Evolutionary conservation across 148 eudicot genomes (phyloP).

Genomic region (Amaranthus palmeri): DNA sequence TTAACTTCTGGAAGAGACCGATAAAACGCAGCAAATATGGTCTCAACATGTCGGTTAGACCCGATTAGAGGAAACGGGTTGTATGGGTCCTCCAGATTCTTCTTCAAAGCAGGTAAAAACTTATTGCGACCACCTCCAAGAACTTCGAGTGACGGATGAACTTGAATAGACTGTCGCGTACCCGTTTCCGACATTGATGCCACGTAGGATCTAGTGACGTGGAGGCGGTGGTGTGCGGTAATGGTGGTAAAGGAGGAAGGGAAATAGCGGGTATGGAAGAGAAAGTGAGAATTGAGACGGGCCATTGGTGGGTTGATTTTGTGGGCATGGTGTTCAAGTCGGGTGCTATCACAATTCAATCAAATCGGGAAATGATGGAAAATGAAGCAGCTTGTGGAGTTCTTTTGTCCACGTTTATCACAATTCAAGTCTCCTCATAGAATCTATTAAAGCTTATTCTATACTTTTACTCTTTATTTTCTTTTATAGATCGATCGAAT

Average conservation of each 20-base stretch:
- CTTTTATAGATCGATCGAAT: no score
- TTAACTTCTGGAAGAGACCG: constrained; percentile 60
- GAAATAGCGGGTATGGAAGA: not conserved
- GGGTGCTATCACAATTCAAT: not conserved
- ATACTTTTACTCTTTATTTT: no score
- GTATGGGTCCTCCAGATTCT: constrained; percentile 48
- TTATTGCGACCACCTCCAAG: constrained; percentile 50
- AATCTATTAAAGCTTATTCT: no score
- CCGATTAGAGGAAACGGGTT: constrained; percentile 49
- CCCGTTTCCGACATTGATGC: not conserved
- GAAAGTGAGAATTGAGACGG: constrained; percentile 2
- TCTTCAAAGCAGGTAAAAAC: constrained; percentile 44
- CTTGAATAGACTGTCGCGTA: not conserved
- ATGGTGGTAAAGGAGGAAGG: not conserved
- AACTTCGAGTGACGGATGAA: constrained; percentile 62
- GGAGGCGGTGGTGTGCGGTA: not conserved
- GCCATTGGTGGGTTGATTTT: not conserved
- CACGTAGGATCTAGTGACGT: not conserved
- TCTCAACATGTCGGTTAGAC: constrained; percentile 73
- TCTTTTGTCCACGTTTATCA: not conserved
- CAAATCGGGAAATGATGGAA: no score
- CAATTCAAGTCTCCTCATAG: no score
- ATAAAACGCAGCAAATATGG: constrained; percentile 72
- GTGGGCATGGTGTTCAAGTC: not conserved
- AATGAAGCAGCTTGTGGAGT: not conserved